Conservation (phyloP, 352 stramenopile species). For the Halophytophthora polymorphica region DNA sequence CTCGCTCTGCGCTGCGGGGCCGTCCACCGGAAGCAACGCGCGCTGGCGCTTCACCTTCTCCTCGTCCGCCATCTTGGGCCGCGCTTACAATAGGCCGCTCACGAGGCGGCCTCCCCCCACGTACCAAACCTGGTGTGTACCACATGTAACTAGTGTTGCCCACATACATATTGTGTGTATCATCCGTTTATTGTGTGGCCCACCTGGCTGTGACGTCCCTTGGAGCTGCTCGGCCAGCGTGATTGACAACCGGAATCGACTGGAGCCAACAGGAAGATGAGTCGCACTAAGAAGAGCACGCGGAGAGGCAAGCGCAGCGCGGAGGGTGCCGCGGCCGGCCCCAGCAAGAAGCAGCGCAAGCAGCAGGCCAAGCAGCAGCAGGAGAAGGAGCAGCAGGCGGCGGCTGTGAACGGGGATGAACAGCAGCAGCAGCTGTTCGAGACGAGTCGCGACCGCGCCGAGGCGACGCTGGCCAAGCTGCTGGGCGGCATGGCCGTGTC, state of each 20-base stretch:
- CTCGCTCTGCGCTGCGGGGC: not conserved
- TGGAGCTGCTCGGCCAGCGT: no score
- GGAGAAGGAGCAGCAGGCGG: conserved; percentile 4
- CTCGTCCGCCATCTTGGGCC: conserved; percentile 15
- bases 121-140: conserved; percentile 10
- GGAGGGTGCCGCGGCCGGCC: conserved; percentile 8
- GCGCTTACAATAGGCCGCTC: conserved; percentile 4
- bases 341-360: conserved; percentile 48
- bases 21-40: conserved; percentile 1
- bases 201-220: not conserved
- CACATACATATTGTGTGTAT: not conserved
- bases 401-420: not conserved
- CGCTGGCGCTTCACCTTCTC: not conserved
- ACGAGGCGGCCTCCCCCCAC: conserved; percentile 8
- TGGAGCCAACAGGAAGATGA: conserved; percentile 27
- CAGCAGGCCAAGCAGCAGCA: conserved; percentile 11
- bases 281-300: conserved; percentile 42
- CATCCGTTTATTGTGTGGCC: not conserved
- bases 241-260: conserved; percentile 9
- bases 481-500: conserved; percentile 63
- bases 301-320: conserved; percentile 40
- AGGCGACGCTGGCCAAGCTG: conserved; percentile 39
- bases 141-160: not conserved
- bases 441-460: conserved; percentile 20
- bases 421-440: conserved; percentile 16